phyloP scores from a whole-genome alignment of 352 stramenopile species.

The Pythium chondricola region DNA sequence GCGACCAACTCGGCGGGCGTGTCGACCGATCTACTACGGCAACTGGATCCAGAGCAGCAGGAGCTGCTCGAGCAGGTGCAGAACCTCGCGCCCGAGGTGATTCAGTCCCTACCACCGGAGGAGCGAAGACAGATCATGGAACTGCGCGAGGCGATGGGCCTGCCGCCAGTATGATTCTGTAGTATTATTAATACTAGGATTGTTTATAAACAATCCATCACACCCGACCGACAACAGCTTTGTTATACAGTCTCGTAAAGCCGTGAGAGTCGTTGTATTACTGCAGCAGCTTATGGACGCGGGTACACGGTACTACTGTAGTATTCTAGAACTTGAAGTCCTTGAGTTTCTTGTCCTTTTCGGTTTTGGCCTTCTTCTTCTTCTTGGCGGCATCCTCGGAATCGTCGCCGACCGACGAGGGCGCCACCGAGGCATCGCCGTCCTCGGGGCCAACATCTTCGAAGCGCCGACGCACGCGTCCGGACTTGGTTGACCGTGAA shows the following conservation, averaged over 20 bases:
- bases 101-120: constrained; percentile 62
- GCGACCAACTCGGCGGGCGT: constrained; percentile 54
- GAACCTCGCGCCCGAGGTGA: constrained; percentile 74
- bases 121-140: constrained; percentile 83
- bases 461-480: constrained; percentile 62
- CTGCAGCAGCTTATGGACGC: too few relatives aligned
- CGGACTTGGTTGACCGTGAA: constrained; percentile 30
- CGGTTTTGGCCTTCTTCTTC: constrained; percentile 69
- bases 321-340: constrained; percentile 75
- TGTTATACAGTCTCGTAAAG: too few relatives aligned
- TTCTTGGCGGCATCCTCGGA: constrained; percentile 53
- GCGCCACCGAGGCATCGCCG: constrained; percentile 15
- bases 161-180: constrained; percentile 54
- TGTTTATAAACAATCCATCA: not conserved
- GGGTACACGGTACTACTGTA: not conserved
- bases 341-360: constrained; percentile 82
- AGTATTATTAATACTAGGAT: too few relatives aligned
- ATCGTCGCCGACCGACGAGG: constrained; percentile 26
- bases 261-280: too few relatives aligned
- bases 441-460: constrained; percentile 41
- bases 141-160: constrained; percentile 68
- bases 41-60: constrained; percentile 72
- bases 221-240: too few relatives aligned
- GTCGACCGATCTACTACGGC: constrained; percentile 56
- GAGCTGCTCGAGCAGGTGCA: constrained; percentile 74